Conservation (phyloP, 208 protist genomes). For the Acanthamoeba royreba region DNA sequence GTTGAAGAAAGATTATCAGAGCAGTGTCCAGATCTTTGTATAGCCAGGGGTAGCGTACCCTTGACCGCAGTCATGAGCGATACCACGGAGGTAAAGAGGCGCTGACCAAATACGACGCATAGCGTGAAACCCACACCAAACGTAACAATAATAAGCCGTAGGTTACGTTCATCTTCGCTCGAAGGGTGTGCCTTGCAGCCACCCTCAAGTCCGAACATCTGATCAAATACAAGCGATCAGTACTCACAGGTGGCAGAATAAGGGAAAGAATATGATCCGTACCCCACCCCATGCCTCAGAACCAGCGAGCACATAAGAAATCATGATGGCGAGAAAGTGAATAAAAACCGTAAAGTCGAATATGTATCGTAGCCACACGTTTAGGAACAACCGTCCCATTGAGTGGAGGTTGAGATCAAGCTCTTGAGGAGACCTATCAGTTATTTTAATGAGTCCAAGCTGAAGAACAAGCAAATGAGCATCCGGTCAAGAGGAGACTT, state of each 20-base stretch:
- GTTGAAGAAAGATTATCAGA: background rate
- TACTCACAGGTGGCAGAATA: background rate
- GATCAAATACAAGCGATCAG: background rate
- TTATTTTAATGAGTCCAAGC: too few relatives aligned
- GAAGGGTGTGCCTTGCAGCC: background rate
- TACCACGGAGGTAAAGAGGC: background rate
- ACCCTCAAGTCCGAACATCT: background rate
- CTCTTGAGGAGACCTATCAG: too few relatives aligned
- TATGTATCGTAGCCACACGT: background rate
- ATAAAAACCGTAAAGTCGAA: slow-evolving; percentile 58
- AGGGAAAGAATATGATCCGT: background rate
- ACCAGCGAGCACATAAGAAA: slow-evolving; percentile 68
- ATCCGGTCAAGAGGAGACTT: too few relatives aligned
- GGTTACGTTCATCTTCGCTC: background rate
- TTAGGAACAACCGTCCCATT: slow-evolving; percentile 61
- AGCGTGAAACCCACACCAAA: background rate
- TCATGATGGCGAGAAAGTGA: slow-evolving; percentile 70
- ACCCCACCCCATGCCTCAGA: slow-evolving; percentile 56
- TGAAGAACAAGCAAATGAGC: too few relatives aligned
- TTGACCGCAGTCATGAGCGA: background rate
- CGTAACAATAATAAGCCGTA: background rate
- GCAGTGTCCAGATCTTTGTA: background rate
- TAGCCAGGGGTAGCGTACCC: background rate
- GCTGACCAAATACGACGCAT: background rate
- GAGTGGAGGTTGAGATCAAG: slow-evolving; percentile 52